Conservation (phyloP, 129 eudicot species). For the Calendula officinalis region DNA sequence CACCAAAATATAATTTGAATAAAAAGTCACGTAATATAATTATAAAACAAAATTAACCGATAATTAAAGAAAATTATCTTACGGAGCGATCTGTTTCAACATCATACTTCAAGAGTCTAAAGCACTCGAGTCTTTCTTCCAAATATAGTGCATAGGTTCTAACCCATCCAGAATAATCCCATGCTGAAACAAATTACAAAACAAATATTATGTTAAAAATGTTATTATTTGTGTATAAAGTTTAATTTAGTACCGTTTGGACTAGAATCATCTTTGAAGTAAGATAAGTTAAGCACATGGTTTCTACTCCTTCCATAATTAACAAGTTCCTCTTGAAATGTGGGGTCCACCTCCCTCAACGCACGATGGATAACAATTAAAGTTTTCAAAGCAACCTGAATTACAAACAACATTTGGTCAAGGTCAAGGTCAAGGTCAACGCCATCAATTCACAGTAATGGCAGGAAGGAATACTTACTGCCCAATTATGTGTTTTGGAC, state of each 20-base stretch:
- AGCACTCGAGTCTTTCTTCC: constrained; percentile 72
- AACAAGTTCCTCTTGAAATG: constrained; percentile 60
- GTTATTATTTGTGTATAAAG: neutral
- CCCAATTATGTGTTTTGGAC: constrained; percentile 94
- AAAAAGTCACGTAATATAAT: neutral
- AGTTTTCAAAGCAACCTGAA: constrained; percentile 77
- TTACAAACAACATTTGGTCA: constrained; percentile 16
- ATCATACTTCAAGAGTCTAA: constrained; percentile 58
- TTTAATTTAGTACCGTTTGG: constrained; percentile 46
- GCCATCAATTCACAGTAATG: constrained; percentile 15
- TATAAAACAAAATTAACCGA: neutral
- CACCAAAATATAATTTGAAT: constrained; percentile 15
- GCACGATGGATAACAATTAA: constrained; percentile 77
- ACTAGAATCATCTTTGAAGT: constrained; percentile 76
- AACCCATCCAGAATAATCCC: constrained; percentile 77
- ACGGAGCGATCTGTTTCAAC: constrained; percentile 59
- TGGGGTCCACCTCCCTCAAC: constrained; percentile 64
- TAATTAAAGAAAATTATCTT: constrained; percentile 20
- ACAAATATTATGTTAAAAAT: neutral
- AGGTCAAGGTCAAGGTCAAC: constrained; percentile 14
- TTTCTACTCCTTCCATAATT: constrained; percentile 44
- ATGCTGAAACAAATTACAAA: constrained; percentile 52
- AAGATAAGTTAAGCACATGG: constrained; percentile 60
- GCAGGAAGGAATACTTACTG: constrained; percentile 50
- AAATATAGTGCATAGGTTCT: constrained; percentile 62